Evolutionary conservation across 768 basidiomycete genomes (phyloP).

Genomic region (Cystobasidium onofrii): DNA sequence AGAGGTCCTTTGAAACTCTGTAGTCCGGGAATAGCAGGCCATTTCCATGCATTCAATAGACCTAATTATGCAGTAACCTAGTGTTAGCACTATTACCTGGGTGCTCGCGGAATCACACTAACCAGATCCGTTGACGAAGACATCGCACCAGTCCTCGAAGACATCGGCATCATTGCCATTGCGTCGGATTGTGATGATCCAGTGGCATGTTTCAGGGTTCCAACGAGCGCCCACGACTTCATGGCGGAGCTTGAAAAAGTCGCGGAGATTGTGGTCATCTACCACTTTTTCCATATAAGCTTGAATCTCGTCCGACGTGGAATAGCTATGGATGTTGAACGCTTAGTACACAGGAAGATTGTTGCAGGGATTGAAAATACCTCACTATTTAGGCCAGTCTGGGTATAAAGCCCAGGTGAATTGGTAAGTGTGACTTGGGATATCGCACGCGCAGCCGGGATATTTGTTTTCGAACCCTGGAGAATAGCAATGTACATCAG

Average conservation of each 20-base stretch:
- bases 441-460: slow-evolving; percentile 53
- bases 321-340: slow-evolving; percentile 49
- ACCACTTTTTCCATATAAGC: slow-evolving; percentile 50
- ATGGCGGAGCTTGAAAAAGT: slow-evolving; percentile 32
- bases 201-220: slow-evolving; percentile 53
- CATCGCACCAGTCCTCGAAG: slow-evolving; percentile 55
- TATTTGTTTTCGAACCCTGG: slow-evolving; percentile 29
- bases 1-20: slow-evolving; percentile 54
- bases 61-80: neutral
- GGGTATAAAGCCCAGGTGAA: slow-evolving; percentile 29
- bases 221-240: slow-evolving; percentile 54
- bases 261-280: slow-evolving; percentile 21
- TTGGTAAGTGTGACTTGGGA: slow-evolving; percentile 49
- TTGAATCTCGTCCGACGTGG: slow-evolving; percentile 56
- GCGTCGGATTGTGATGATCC: slow-evolving; percentile 49
- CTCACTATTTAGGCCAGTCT: slow-evolving; percentile 17
- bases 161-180: slow-evolving; percentile 44
- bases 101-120: no score
- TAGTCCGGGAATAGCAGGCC: slow-evolving; percentile 59
- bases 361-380: no score
- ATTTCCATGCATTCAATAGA: slow-evolving; percentile 52
- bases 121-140: slow-evolving; percentile 55
- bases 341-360: no score
- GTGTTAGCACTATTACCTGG: no score
- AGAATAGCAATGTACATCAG: neutral